phyloP scores from a whole-genome alignment of 2,329 filamentous ascomycete species.

The Celoporthe dispersa region DNA sequence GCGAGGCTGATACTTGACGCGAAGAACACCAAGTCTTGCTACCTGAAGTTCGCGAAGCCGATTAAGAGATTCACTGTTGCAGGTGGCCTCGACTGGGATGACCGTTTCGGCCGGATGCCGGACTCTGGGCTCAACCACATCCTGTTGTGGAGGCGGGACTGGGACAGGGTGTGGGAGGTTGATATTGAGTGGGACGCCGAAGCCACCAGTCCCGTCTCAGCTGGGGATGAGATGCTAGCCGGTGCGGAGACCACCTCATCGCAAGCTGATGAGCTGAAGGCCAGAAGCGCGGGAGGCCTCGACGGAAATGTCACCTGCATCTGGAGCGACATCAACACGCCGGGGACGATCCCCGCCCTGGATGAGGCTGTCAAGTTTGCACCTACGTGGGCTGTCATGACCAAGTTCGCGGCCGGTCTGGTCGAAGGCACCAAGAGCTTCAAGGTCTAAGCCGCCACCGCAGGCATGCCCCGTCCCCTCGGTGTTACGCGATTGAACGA shows the following conservation, averaged over 20 bases:
- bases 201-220: conserved; percentile 32
- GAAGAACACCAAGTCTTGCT: conserved; percentile 78
- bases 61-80: conserved; percentile 68
- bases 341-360: conserved; percentile 76
- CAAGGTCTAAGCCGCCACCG: conserved; percentile 46
- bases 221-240: conserved; percentile 26
- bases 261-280: conserved; percentile 35
- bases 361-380: conserved; percentile 78
- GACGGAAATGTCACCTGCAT: conserved; percentile 74
- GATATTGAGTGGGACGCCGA: conserved; percentile 66
- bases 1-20: conserved; percentile 71
- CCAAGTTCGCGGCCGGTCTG: conserved; percentile 76
- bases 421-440: conserved; percentile 80
- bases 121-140: conserved; percentile 69
- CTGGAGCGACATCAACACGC: conserved; percentile 84
- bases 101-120: conserved; percentile 67
- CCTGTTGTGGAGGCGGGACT: conserved; percentile 81
- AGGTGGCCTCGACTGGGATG: conserved; percentile 62
- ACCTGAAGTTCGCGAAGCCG: conserved; percentile 71
- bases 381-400: conserved; percentile 78
- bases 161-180: conserved; percentile 77
- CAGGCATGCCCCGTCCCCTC: not conserved
- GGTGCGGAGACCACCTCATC: conserved; percentile 12
- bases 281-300: conserved; percentile 44
- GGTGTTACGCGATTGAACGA: not conserved